Conservation (phyloP, 306 rosid species). For the Adenanthera pavonina region DNA sequence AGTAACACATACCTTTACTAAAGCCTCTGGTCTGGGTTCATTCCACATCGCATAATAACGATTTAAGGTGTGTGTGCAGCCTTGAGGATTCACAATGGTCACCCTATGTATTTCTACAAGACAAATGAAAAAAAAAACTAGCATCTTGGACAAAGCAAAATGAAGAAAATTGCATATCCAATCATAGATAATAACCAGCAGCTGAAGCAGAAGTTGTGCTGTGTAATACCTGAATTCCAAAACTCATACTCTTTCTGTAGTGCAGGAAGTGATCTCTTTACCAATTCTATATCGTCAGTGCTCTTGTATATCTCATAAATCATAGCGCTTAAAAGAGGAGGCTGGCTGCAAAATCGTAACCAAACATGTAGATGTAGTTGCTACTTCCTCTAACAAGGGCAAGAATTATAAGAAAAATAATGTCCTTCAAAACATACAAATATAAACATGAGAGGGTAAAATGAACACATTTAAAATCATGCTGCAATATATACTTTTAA, state of each 20-base stretch:
- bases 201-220: conserved; percentile 28
- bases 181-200: conserved; percentile 10
- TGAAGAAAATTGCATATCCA: conserved; percentile 21
- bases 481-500: neutral
- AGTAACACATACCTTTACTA: conserved; percentile 54
- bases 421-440: conserved; percentile 3
- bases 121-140: conserved; percentile 23
- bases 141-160: conserved; percentile 11
- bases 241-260: conserved; percentile 77
- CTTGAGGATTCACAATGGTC: conserved; percentile 60
- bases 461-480: conserved; percentile 18
- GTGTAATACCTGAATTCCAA: conserved; percentile 89
- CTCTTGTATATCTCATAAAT: conserved; percentile 65
- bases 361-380: conserved; percentile 26
- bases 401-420: conserved; percentile 7
- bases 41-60: conserved; percentile 94
- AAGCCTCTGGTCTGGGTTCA: conserved; percentile 87
- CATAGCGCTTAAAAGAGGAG: conserved; percentile 95
- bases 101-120: conserved; percentile 74
- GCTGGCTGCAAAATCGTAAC: conserved; percentile 74
- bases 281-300: conserved; percentile 68
- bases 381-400: conserved; percentile 13
- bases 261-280: conserved; percentile 72
- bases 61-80: conserved; percentile 59
- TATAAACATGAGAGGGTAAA: conserved; percentile 15